These are phyloP conservation scores for Cladosporium sp. DNA, from an alignment of 2,329 filamentous ascomycete genomes.

Conservation along the genomic window DNA sequence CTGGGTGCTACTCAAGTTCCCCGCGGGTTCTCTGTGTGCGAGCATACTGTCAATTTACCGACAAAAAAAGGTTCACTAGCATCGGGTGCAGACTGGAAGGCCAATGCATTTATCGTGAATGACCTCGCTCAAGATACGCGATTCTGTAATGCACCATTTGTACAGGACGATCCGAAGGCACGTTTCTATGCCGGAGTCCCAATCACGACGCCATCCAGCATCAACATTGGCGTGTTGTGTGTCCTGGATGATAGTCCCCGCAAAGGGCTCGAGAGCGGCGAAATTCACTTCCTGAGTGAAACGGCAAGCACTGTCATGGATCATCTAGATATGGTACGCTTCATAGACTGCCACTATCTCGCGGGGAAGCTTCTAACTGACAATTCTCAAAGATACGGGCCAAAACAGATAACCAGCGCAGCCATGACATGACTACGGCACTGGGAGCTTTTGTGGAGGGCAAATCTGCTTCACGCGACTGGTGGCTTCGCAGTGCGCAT, in stretches of 20 bases:
- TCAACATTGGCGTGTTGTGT: conserved; percentile 57
- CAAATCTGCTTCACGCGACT: conserved; percentile 8
- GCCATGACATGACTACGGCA: conserved; percentile 51
- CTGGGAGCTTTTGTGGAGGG: conserved; percentile 43
- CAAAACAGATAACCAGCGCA: conserved; percentile 49
- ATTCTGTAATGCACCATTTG: conserved; percentile 27
- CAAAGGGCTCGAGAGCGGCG: conserved; percentile 44
- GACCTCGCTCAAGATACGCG: conserved; percentile 24
- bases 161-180: conserved; percentile 25
- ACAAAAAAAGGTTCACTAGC: conserved; percentile 20
- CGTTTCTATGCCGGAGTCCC: conserved; percentile 58
- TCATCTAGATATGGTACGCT: conserved; percentile 51
- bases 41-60: conserved; percentile 23
- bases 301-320: conserved; percentile 56
- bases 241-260: conserved; percentile 55
- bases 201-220: conserved; percentile 53
- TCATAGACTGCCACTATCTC: too few relatives aligned
- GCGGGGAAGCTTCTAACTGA: too few relatives aligned
- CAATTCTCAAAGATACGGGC: conserved; percentile 37
- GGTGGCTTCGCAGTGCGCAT: not conserved
- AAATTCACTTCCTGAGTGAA: conserved; percentile 53
- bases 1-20: conserved; percentile 27
- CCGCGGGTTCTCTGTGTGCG: conserved; percentile 27
- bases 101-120: conserved; percentile 24
- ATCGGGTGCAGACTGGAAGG: not conserved